Percentiles rank a stretch among this genome's conserved stretches.
Evolutionary conservation across 495 filamentous ascomycete genomes (phyloP).

Genomic region (Astrothelium subdiscretum): DNA sequence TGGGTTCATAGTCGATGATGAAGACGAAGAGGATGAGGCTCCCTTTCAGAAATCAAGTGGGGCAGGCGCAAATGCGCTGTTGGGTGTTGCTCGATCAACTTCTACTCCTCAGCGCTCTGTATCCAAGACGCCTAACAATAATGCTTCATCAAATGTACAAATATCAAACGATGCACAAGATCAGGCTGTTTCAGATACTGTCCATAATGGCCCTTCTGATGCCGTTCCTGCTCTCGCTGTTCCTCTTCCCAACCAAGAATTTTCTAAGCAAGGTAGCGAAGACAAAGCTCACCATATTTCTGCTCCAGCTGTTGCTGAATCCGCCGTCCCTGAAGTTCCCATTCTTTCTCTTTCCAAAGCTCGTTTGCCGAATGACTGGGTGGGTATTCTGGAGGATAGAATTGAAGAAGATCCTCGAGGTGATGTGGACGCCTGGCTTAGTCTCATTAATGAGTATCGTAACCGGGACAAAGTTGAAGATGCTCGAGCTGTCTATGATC

Average conservation of each 20-base stretch:
- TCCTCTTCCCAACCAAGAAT: slow-evolving; percentile 23
- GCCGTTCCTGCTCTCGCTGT: slow-evolving; percentile 29
- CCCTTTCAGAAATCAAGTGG: slow-evolving; percentile 25
- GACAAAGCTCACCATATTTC: slow-evolving; percentile 9
- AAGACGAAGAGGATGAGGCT: slow-evolving; percentile 40
- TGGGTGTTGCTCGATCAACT: slow-evolving; percentile 16
- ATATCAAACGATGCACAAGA: slow-evolving; percentile 42
- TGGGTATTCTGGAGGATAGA: slow-evolving; percentile 80
- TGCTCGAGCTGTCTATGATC: slow-evolving; percentile 67
- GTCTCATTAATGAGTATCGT: slow-evolving; percentile 74
- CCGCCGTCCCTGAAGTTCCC: slow-evolving; percentile 7
- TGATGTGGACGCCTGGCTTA: slow-evolving; percentile 81
- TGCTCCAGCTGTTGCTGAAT: slow-evolving; percentile 9
- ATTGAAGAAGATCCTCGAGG: slow-evolving; percentile 84
- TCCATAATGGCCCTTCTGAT: slow-evolving; percentile 41
- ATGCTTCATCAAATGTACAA: slow-evolving; percentile 48
- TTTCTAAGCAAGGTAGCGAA: slow-evolving; percentile 5
- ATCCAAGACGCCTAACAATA: slow-evolving; percentile 48
- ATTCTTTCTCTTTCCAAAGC: neutral
- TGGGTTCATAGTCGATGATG: slow-evolving; percentile 69
- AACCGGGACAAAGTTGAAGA: slow-evolving; percentile 71
- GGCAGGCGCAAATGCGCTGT: slow-evolving; percentile 20
- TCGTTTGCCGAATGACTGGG: slow-evolving; percentile 59
- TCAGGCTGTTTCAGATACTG: slow-evolving; percentile 41
- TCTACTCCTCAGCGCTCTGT: slow-evolving; percentile 33